A percentile compares a stretch with the other conserved stretches of the same genome.
Evolutionary conservation across 345 rosid species (phyloP).

Genomic region (Boechera divaricarpa): DNA sequence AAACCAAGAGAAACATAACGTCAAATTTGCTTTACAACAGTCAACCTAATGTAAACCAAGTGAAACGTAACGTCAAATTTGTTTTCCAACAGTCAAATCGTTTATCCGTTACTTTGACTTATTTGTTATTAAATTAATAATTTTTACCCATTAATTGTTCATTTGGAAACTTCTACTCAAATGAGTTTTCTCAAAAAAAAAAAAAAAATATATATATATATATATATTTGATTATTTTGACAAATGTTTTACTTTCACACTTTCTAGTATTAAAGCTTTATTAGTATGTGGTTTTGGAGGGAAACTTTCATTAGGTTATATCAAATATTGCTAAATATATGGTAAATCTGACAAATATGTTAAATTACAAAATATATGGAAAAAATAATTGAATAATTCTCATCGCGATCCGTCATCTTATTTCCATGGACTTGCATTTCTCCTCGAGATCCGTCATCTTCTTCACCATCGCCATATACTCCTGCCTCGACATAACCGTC

Average conservation of each 20-base stretch:
- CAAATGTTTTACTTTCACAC: too few species aligned
- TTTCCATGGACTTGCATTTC: constrained; percentile 51
- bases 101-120: background rate
- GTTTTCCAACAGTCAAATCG: background rate
- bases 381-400: too few species aligned
- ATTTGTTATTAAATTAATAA: background rate
- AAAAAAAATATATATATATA: too few species aligned
- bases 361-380: too few species aligned
- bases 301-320: background rate
- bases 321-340: too few species aligned
- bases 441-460: constrained; percentile 80
- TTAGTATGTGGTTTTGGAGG: background rate
- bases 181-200: background rate
- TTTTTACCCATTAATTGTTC: background rate
- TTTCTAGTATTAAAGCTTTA: background rate
- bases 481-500: constrained; percentile 51
- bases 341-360: too few species aligned
- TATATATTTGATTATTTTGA: too few species aligned
- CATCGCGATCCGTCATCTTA: background rate
- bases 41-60: background rate
- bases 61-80: background rate
- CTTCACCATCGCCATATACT: constrained; percentile 65
- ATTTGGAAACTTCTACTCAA: background rate
- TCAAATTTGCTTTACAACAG: background rate
- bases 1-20: background rate